Evolutionary conservation across 441 rosid genomes (phyloP), one percentile per base, ranked within the genome.

Genomic region (Populus tomentosa): DNA sequence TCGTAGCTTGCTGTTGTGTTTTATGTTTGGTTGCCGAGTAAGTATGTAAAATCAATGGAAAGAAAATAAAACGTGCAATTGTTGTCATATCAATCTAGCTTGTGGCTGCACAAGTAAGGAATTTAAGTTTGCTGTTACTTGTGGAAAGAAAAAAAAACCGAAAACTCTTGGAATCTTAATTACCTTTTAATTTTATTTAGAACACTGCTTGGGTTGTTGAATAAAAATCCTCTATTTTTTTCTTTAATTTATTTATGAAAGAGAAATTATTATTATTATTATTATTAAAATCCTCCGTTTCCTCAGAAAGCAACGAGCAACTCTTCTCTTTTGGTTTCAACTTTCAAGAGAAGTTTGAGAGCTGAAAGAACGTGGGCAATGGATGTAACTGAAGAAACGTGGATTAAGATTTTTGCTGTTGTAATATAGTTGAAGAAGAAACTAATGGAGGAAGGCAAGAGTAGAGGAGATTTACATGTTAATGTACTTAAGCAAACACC

Each of bases 361-460:
- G 78, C 36, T 23, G 26, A 62, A 68, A 24, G 24, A 24, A 24
- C 24, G 24, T 24, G 13, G 35, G 63, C 24, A n/a, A 21, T 67
- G 18, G 26, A 24, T 67, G 26, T 53, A 66, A 7, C 7, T 10
- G 21, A 56, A 69, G 76, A 61, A 78, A 75, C 74, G 63, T 53
- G 33, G 75, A 64, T 70, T 71, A 75, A 77, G 71, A n/a, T 65
- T 64, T 69, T 75, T 64, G 40, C 65, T 78, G 75, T 28, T 76
- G 67, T 74, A 36, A 56, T 75, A 63, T 67, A 67, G 77, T 77
- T 53, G 21, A 13, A 14, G 56, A 62, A 46, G 69, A 75, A 67
- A 59, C 62, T 73, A 76, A 91, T 91, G 91, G 96, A 89, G 75
- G 92, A 87, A 77, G 73, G 79, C 26, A n/a, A 85, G 16, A 67